phyloP scores from a whole-genome alignment of 2,329 filamentous ascomycete species.

The Aspergillus ochraceus region DNA sequence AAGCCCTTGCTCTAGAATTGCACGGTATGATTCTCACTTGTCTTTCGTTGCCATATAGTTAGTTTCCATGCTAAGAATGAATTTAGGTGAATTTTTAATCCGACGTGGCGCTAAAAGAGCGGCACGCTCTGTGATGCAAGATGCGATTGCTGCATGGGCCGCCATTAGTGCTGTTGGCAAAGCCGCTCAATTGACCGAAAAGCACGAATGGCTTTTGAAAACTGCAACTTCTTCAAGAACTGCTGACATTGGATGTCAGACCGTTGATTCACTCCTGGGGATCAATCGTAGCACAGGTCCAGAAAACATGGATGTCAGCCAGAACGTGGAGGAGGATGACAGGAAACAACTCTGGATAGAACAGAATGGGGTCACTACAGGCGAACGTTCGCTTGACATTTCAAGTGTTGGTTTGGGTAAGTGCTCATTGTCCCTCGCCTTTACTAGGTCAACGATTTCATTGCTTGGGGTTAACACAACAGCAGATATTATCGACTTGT shows the following conservation, averaged over 20 bases:
- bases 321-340: constrained; percentile 40
- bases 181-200: constrained; percentile 56
- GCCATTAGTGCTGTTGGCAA: constrained; percentile 61
- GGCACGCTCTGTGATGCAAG: constrained; percentile 58
- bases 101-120: constrained; percentile 59
- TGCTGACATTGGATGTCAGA: constrained; percentile 59
- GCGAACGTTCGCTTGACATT: constrained; percentile 42
- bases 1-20: constrained; percentile 61
- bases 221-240: constrained; percentile 53
- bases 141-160: constrained; percentile 60
- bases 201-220: constrained; percentile 62
- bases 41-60: constrained; percentile 7
- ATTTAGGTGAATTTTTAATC: constrained; percentile 53
- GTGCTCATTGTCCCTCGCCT: neutral
- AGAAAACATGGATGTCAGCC: constrained; percentile 30
- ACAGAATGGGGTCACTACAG: constrained; percentile 39
- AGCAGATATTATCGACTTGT: constrained; percentile 63
- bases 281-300: constrained; percentile 35
- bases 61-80: constrained; percentile 4
- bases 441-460: neutral
- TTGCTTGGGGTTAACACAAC: constrained; percentile 40
- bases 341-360: constrained; percentile 45
- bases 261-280: constrained; percentile 49
- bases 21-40: constrained; percentile 44
- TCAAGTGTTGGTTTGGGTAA: constrained; percentile 42